These are phyloP conservation scores for Fusarium zealandicum DNA, from an alignment of 2,329 filamentous ascomycete genomes.

Conservation along the genomic window DNA sequence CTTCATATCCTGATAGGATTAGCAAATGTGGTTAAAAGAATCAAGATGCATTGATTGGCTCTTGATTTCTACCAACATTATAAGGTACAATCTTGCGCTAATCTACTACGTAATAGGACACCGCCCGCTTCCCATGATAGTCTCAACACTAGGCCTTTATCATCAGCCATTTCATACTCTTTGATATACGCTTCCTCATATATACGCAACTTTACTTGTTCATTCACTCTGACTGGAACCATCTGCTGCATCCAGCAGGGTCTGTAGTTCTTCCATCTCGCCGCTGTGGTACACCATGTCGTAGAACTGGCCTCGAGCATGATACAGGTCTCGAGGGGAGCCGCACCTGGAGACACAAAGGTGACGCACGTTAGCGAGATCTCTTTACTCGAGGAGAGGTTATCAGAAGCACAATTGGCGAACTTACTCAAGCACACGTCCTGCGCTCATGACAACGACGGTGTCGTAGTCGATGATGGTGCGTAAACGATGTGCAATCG, in stretches of 20 bases:
- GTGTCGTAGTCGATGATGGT: constrained; percentile 68
- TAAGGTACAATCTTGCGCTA: no score
- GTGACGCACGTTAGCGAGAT: constrained; percentile 2
- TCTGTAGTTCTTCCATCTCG: constrained; percentile 56
- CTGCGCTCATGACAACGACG: constrained; percentile 64
- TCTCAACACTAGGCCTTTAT: no score
- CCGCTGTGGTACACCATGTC: constrained; percentile 64
- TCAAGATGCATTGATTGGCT: no score
- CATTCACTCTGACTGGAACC: not conserved
- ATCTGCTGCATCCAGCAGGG: constrained; percentile 40
- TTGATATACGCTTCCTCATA: no score
- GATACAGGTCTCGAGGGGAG: constrained; percentile 56
- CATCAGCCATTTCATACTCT: no score
- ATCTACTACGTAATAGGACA: no score
- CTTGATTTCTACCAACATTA: no score
- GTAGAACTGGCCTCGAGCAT: constrained; percentile 55
- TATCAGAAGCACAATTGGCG: not conserved
- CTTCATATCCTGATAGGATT: no score
- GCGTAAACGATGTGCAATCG: constrained; percentile 64
- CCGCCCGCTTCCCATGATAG: no score
- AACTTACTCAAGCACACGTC: constrained; percentile 60
- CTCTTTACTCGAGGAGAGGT: no score
- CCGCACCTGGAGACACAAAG: constrained; percentile 48
- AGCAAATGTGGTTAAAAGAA: no score
- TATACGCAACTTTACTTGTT: not conserved